Evolutionary conservation across 371 early-diverging fungal species (phyloP), one percentile per base, ranked within the genome.

Genomic region (Mortierella sp.): DNA sequence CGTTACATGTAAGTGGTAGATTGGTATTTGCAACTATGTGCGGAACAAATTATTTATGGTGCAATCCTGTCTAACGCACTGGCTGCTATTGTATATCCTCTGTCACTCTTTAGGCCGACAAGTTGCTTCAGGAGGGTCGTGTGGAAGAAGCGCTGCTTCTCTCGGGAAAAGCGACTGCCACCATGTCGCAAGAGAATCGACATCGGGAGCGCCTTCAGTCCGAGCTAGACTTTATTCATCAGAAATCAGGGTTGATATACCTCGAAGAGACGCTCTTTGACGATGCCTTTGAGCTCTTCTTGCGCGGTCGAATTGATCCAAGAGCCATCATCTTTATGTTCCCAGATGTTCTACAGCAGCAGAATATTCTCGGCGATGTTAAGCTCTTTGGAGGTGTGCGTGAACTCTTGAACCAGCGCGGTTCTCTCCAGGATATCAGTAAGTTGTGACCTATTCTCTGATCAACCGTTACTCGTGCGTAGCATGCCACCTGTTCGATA

Each of bases 271-370:
- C 95, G 0, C 74, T 93, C 0, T 95, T 96, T 84, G 94, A 95
- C 34, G 93, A 94, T 75, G 95, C 96, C 0, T 89, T 95, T 75
- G 70, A 78, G 0, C 83, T 92, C 14, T 84, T 97, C 31, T 86
- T 92, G 28, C 92, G 93, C 83, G 96, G 96, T 3, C 87, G 91
- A 24, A 76, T 94, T 21, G 94, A 95, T 83, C 96, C 96, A 13
- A 84, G 91, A 1, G 81, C 91, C 1, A 80, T 95, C 0, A 89
- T 96, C 21, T 76, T 84, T 14, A 80, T 95, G 72, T 95, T 95
- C 88, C 92, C 91, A 9, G 93, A 92, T 14, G 80, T 93, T 28
- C 68, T 88, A 24, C 90, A 89, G 52, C 70, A 83, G 76, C 58
- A 88, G 16, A 48, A 81, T 31, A 28, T 85, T 21, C 70, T 88